Percentiles rank a stretch among this genome's conserved stretches.
Conservation (phyloP, 2,329 filamentous ascomycete genomes). For the Fusarium illudens region DNA sequence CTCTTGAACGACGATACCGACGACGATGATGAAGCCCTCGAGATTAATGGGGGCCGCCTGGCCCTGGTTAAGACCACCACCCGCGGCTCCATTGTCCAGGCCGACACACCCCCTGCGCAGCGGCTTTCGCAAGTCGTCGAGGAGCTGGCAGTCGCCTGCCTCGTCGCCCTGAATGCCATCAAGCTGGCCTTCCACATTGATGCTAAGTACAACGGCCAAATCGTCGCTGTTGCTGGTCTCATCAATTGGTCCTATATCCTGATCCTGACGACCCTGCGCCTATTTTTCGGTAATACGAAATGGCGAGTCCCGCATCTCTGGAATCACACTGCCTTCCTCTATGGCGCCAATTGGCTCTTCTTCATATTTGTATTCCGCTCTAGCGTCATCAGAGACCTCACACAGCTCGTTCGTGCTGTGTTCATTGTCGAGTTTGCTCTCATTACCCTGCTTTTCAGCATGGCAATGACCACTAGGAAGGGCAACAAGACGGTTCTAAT, state of each 20-base stretch:
- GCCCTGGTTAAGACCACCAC: constrained; percentile 68
- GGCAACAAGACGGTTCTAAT: constrained; percentile 90
- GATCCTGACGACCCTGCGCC: constrained; percentile 74
- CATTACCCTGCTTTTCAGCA: constrained; percentile 74
- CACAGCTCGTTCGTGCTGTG: constrained; percentile 68
- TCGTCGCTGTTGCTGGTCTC: constrained; percentile 72
- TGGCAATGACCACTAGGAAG: constrained; percentile 84
- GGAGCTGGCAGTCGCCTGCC: constrained; percentile 74
- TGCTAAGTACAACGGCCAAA: constrained; percentile 65
- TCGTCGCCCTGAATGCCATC: constrained; percentile 74
- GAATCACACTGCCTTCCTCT: constrained; percentile 91
- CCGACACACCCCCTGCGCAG: constrained; percentile 80
- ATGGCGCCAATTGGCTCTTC: constrained; percentile 83
- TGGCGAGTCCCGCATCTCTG: constrained; percentile 78
- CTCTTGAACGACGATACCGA: constrained; percentile 53
- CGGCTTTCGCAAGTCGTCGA: constrained; percentile 76
- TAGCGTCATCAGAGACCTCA: constrained; percentile 74
- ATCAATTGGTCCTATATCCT: constrained; percentile 84
- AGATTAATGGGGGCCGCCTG: constrained; percentile 65
- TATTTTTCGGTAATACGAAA: constrained; percentile 71
- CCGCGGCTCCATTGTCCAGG: constrained; percentile 71
- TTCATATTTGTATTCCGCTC: constrained; percentile 83
- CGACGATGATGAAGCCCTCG: constrained; percentile 66
- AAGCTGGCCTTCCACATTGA: constrained; percentile 65
- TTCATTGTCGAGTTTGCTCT: constrained; percentile 79